A percentile compares a stretch with the other conserved stretches of the same genome.
phyloP scores from a whole-genome alignment of 768 basidiomycete genomes.

The Podaxis sp. region DNA sequence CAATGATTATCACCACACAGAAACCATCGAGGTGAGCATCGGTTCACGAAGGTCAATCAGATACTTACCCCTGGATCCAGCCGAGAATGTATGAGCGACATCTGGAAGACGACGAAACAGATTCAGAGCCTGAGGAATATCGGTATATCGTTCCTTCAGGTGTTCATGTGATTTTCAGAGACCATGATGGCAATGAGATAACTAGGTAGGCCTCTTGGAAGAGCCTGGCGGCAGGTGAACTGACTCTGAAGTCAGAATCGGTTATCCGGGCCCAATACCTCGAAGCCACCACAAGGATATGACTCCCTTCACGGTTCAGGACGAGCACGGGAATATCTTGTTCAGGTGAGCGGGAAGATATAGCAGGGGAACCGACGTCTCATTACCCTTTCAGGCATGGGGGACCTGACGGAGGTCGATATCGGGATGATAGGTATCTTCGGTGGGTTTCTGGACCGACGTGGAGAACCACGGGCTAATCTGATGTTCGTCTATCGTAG shows the following conservation, averaged over 20 bases:
- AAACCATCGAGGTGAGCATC: conserved; percentile 20
- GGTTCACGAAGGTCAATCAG: background rate
- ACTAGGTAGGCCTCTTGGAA: conserved; percentile 42
- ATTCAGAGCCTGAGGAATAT: conserved; percentile 34
- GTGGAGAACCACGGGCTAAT: background rate
- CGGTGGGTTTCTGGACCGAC: conserved; percentile 4
- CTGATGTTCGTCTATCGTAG: background rate
- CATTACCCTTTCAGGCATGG: conserved; percentile 3
- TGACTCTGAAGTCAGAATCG: background rate
- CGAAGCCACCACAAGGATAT: conserved; percentile 17
- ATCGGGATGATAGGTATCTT: conserved; percentile 3
- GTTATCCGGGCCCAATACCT: conserved; percentile 8
- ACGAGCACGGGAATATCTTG: conserved; percentile 56
- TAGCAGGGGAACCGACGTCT: background rate
- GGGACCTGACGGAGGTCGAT: background rate
- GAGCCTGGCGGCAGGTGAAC: background rate
- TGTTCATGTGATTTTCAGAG: conserved; percentile 65
- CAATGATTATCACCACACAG: conserved; percentile 13
- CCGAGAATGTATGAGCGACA: conserved; percentile 12
- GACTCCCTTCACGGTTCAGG: conserved; percentile 56
- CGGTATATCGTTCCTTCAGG: conserved; percentile 68
- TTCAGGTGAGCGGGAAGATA: conserved; percentile 42
- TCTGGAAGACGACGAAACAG: conserved; percentile 23
- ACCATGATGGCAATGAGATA: conserved; percentile 62
- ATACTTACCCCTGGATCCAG: conserved; percentile 1